Conservation (phyloP, 495 filamentous ascomycete species). For the Xylaria intraflava region DNA sequence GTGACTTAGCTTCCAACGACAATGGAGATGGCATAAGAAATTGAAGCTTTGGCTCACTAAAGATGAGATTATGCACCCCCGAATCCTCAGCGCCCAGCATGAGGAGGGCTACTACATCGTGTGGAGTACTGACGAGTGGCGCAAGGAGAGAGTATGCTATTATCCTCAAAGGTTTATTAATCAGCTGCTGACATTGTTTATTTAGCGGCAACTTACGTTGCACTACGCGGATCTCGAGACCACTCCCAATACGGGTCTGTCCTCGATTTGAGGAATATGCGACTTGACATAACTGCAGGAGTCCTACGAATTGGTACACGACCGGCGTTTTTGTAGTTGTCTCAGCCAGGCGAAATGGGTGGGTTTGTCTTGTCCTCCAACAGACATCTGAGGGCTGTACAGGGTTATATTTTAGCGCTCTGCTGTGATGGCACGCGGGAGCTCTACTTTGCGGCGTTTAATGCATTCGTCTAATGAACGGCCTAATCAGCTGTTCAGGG, state of each 20-base stretch:
- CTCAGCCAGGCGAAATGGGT: constrained; percentile 4
- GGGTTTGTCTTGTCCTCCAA: constrained; percentile 1
- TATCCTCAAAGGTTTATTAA: not conserved
- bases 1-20: constrained; percentile 48
- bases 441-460: constrained; percentile 9
- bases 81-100: constrained; percentile 55
- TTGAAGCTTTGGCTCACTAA: constrained; percentile 87
- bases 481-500: constrained; percentile 5
- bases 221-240: constrained; percentile 70
- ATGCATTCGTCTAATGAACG: constrained; percentile 7
- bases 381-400: not conserved
- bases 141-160: constrained; percentile 66
- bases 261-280: not conserved
- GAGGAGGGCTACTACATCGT: constrained; percentile 86
- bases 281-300: not conserved
- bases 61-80: constrained; percentile 67
- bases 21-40: constrained; percentile 91
- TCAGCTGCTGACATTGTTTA: constrained; percentile 9
- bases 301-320: constrained; percentile 3
- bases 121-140: constrained; percentile 81
- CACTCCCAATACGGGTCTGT: constrained; percentile 11
- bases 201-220: constrained; percentile 68
- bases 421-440: constrained; percentile 3
- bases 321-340: constrained; percentile 8
- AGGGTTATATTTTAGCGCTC: not conserved